Conservation (phyloP, 1,284 basidiomycete species). For the Pascua guehoae region DNA sequence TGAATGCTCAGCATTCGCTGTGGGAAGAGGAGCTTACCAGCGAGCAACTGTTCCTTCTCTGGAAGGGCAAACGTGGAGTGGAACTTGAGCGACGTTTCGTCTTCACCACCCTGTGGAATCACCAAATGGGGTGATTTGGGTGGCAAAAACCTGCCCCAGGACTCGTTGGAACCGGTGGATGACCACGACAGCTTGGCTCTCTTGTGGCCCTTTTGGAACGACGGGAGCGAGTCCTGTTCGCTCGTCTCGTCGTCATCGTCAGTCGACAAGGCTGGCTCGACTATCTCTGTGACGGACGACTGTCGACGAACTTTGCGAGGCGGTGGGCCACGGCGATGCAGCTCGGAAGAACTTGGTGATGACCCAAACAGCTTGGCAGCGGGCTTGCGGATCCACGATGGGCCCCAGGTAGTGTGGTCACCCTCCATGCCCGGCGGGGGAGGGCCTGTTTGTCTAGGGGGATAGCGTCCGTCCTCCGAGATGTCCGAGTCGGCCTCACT, state of each 20-base stretch:
- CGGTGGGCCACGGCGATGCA: conserved; percentile 1
- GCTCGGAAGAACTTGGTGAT: conserved; percentile 16
- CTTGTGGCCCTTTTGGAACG: no score
- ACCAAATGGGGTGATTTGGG: no score
- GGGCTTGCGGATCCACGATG: conserved; percentile 41
- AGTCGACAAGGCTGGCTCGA: conserved; percentile 14
- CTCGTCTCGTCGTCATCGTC: conserved; percentile 13
- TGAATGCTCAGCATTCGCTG: conserved; percentile 39
- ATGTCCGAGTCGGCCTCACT: conserved; percentile 4
- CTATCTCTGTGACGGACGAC: conserved; percentile 23
- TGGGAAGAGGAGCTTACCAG: conserved; percentile 50
- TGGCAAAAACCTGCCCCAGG: no score
- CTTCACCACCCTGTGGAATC: conserved; percentile 9
- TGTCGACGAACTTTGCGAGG: conserved; percentile 6
- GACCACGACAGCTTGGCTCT: no score
- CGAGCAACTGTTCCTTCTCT: conserved; percentile 69
- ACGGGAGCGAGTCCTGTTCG: no score
- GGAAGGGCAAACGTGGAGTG: conserved; percentile 73
- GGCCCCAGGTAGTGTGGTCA: conserved; percentile 20
- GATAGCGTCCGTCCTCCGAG: conserved; percentile 31
- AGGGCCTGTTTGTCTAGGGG: conserved; percentile 33
- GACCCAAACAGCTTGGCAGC: conserved; percentile 34
- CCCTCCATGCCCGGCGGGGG: conserved; percentile 31
- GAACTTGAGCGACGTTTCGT: conserved; percentile 56
- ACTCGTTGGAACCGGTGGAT: no score